phyloP scores from a whole-genome alignment of 306 rosid species.

The Elaeagnus macrophylla region DNA sequence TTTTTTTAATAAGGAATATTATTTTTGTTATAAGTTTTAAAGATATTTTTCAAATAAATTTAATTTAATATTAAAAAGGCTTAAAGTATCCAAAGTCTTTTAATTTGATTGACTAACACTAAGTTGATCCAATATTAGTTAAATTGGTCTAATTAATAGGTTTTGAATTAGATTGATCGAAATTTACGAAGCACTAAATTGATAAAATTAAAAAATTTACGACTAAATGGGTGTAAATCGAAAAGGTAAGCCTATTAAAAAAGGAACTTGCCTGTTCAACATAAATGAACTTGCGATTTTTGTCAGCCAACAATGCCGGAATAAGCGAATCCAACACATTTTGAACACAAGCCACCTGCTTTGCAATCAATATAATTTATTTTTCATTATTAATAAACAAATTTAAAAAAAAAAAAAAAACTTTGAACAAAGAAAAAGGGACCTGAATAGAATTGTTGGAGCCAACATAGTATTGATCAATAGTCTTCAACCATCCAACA shows the following conservation, averaged over 20 bases:
- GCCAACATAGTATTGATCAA: constrained; percentile 83
- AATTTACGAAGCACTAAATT: neutral
- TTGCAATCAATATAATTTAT: too few species aligned
- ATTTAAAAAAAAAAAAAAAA: too few species aligned
- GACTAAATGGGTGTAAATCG: neutral
- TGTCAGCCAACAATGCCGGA: constrained; percentile 57
- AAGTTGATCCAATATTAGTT: too few species aligned
- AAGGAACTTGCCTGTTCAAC: constrained; percentile 54
- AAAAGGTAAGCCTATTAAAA: neutral
- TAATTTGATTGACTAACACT: too few species aligned
- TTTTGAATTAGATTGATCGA: too few species aligned
- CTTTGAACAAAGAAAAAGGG: neutral
- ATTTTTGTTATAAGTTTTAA: too few species aligned
- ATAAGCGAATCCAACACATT: constrained; percentile 60
- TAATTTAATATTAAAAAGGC: too few species aligned
- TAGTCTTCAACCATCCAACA: constrained; percentile 84
- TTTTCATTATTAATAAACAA: too few species aligned
- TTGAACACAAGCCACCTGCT: constrained; percentile 73
- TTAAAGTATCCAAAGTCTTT: too few species aligned
- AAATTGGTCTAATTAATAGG: too few species aligned
- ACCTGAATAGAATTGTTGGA: constrained; percentile 76
- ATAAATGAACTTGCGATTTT: constrained; percentile 72
- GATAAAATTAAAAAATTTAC: neutral
- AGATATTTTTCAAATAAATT: too few species aligned
- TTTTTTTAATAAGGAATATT: too few species aligned